Conservation (phyloP, 305 asterid genomes). For the Rubia peregrina region DNA sequence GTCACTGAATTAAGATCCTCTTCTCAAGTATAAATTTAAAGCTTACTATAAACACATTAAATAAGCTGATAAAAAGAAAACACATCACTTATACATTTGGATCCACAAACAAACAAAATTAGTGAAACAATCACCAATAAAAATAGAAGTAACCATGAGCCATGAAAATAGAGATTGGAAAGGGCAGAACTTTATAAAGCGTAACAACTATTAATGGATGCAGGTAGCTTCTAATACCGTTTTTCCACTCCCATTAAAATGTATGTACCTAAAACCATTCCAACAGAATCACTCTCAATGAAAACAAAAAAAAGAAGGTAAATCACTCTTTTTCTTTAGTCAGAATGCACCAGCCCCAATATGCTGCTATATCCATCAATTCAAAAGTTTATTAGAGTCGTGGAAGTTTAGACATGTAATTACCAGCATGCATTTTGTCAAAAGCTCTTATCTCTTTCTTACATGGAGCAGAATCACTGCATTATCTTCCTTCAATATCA, state of each 20-base stretch:
- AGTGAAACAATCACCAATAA: neutral
- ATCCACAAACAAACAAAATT: neutral
- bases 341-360: no score
- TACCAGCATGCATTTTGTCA: no score
- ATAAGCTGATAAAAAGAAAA: neutral
- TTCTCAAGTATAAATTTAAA: neutral
- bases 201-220: constrained; percentile 78
- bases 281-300: no score
- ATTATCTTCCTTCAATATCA: no score
- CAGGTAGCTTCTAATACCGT: constrained; percentile 78
- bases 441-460: no score
- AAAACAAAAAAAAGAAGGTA: no score
- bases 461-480: no score
- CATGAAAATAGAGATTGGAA: constrained; percentile 65
- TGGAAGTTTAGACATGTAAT: no score
- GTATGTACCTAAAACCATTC: no score
- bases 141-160: constrained; percentile 63
- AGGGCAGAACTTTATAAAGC: constrained; percentile 56
- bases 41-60: neutral
- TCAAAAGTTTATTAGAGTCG: no score
- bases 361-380: no score
- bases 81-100: neutral
- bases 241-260: constrained; percentile 50
- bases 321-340: no score
- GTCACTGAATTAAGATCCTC: neutral